Base-by-base conservation (phyloP, 163 green algal species). In the Dunaliella salina region DNA sequence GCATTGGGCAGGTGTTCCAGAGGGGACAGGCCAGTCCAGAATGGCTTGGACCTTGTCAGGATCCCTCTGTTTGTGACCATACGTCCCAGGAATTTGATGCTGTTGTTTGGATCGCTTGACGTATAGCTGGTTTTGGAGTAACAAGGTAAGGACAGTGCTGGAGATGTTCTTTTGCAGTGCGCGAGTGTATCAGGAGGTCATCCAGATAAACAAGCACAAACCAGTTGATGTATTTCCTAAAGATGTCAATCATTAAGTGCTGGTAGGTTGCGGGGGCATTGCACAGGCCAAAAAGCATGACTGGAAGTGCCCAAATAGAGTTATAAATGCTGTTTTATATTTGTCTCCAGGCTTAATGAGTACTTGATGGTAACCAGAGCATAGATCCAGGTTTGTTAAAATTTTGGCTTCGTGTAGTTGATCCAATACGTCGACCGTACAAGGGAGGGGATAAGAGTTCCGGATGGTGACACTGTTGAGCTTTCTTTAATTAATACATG, bases 351-450 rank as follows among this genome's bases (percentile, higher is more conserved):
- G 5, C 0, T 26, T 80, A 1, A 96, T 87, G 0, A 84, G 83
- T 3, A 96, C 89, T 71, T 96, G 93, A 63, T 94, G 86, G 75
- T 95, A 96, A 12, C 91, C 93, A 29, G 33, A 82, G 0, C 81
- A n/a, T 20, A 95, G 35, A 81, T 97, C 93, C 11, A 96, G 40
- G 15, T 83, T 91, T 30, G 34, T 87, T 50, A 96, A 95, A 0
- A 93, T 50, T 4, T 32, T 91, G n/a, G 91, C 91, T 40, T 90
- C 91, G 18, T 85, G 30, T 25, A 96, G 33, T 5, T 80, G 85
- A 83, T 96, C 93, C 45, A 96, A 81, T 20, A 95, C 69, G 3
- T 96, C 93, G 82, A 96, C 91, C 75, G 95, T 94, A 0, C 89
- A 80, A 0, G 93, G 92, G 33, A 96, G n/a, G 17, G 92, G 89